These are phyloP conservation scores for Ogataea philodendri DNA, from an alignment of 805 yeast genomes.

Conservation along the genomic window DNA sequence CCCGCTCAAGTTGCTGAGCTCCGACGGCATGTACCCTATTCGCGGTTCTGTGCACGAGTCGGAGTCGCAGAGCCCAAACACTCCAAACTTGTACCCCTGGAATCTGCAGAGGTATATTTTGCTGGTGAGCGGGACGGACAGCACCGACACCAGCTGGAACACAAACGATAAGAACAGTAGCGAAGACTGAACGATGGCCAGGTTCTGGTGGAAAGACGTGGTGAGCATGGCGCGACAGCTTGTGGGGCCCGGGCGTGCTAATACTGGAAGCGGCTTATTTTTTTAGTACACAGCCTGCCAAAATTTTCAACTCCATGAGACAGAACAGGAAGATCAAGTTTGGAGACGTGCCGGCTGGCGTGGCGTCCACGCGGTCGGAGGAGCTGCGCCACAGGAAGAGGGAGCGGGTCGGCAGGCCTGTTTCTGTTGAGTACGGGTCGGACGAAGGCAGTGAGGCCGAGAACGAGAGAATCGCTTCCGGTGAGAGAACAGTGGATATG, in stretches of 20 bases:
- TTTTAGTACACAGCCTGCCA: constrained; percentile 9
- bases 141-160: constrained; percentile 56
- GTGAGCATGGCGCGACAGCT: constrained; percentile 7
- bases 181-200: constrained; percentile 19
- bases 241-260: too few species aligned
- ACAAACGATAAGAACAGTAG: constrained; percentile 50
- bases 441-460: constrained; percentile 24
- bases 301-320: constrained; percentile 13
- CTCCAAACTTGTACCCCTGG: constrained; percentile 57
- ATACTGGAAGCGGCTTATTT: neutral
- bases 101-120: constrained; percentile 48
- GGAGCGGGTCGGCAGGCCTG: neutral
- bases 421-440: constrained; percentile 15
- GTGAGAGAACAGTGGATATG: constrained; percentile 17
- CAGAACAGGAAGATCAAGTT: constrained; percentile 31
- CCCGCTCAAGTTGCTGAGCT: constrained; percentile 36
- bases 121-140: constrained; percentile 59
- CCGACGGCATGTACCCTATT: constrained; percentile 42
- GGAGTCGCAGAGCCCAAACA: constrained; percentile 61
- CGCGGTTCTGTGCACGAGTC: constrained; percentile 39
- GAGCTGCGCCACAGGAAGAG: too few species aligned
- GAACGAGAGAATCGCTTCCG: constrained; percentile 21
- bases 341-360: constrained; percentile 13
- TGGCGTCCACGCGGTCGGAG: too few species aligned
- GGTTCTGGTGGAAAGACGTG: constrained; percentile 18